Evolutionary conservation across 257 asterid species (phyloP), one percentile per base, ranked within the genome.

Genomic region (Petunia secreta): DNA sequence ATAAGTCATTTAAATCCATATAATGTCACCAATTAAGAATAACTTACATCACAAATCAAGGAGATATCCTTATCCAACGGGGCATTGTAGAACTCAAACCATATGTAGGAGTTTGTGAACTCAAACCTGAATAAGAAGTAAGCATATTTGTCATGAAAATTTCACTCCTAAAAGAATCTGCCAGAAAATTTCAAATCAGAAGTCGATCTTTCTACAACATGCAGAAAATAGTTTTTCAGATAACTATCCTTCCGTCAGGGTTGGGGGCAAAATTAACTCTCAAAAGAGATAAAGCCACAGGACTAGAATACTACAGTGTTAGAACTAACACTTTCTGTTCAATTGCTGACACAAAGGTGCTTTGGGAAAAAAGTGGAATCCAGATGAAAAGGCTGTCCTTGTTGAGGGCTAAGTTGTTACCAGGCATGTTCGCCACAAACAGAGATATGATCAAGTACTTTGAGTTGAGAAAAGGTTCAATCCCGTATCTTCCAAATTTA

Each of bases 51-150:
- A 77, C 93, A 89, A 63, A 95, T 85, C 88, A 93, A 84, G n/a
- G 97, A 78, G 75, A 95, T 87, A 84, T 93, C 98, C 83, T 91
- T 83, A 86, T 91, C 96, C 88, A 91, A 67, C 36, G 92, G 98
- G 69, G 93, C 68, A 55, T 95, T 91, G 88, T 90, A 93, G 89
- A 95, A 91, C 87, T 95, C 99, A 87, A 95, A 86, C 98, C 98
- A 95, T 87, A 93, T 89, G 69, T 89, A 91, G 6, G 98, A 91
- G 87, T 88, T 95, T 53, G 97, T 85, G 90, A 90, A 95, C 57
- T 84, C 96, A 88, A 95, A 95, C 80, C 97, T 95, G 77, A 50
- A 71, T 71, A 13, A 71, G 34, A 71, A 71, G 77, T 3, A 71
- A 50, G 58, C 60, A 50, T 16, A 34, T n/a, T 13, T 71, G 34